These are phyloP conservation scores for Selaginella tamariscina DNA, from an alignment of 75 land plant genomes.

Conservation along the genomic window DNA sequence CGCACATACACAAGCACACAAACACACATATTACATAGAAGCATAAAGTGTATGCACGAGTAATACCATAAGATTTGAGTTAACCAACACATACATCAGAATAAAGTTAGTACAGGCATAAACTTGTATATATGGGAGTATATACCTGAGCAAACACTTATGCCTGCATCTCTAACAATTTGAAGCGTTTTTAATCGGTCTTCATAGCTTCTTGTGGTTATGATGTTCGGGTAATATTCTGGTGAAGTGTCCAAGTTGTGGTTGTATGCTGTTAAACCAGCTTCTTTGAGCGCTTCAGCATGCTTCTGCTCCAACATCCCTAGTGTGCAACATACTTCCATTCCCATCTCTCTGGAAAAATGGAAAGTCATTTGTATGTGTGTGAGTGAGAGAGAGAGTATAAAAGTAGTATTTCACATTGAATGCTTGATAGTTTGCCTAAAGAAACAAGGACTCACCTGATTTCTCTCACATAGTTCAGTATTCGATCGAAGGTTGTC, in stretches of 20 bases:
- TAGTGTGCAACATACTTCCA: constrained; percentile 99
- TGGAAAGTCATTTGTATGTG: not conserved
- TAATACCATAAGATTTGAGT: not conserved
- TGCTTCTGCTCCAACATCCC: constrained; percentile 98
- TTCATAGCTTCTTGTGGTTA: constrained; percentile 92
- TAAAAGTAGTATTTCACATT: not conserved
- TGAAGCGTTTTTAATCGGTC: constrained; percentile 80
- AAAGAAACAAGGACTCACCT: constrained; percentile 33
- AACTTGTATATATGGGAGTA: not conserved
- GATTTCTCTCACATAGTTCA: constrained; percentile 94
- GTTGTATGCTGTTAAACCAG: constrained; percentile 97
- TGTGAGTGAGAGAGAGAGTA: not conserved
- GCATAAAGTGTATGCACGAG: not conserved
- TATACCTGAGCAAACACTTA: constrained; percentile 95
- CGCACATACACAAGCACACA: constrained; percentile 1
- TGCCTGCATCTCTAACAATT: constrained; percentile 90
- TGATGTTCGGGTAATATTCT: constrained; percentile 87
- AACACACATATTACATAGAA: not conserved
- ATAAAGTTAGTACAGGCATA: too few species aligned
- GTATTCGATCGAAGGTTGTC: constrained; percentile 92
- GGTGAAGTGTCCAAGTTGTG: constrained; percentile 97
- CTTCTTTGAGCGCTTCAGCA: constrained; percentile 78
- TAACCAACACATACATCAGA: not conserved
- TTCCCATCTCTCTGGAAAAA: constrained; percentile 79
- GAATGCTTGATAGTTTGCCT: too few species aligned